Percentiles rank a stretch among this genome's conserved stretches.
These are phyloP conservation scores for Coemansia sp. DNA, from an alignment of 192 early-diverging fungal species.

Conservation along the genomic window DNA sequence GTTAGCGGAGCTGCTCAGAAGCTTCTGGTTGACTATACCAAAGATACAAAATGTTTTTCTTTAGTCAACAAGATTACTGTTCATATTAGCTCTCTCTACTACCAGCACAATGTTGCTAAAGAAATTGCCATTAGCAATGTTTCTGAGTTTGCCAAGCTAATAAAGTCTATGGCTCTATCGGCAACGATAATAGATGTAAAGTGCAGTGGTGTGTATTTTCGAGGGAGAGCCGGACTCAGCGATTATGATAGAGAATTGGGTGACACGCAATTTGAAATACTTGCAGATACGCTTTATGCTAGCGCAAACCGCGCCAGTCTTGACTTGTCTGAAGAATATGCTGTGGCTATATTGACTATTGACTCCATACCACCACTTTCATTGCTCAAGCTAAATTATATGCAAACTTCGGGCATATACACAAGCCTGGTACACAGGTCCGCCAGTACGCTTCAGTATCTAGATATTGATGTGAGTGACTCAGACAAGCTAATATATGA, in stretches of 20 bases:
- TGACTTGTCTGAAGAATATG: too few relatives aligned
- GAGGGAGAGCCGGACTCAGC: too few relatives aligned
- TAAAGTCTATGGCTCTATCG: background rate
- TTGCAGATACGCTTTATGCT: background rate
- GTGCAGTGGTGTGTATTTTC: background rate
- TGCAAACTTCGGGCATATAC: too few relatives aligned
- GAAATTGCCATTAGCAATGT: background rate
- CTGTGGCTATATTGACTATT: too few relatives aligned
- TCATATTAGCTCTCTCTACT: background rate
- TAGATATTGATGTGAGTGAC: too few relatives aligned
- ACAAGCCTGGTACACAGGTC: too few relatives aligned
- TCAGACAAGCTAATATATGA: too few relatives aligned
- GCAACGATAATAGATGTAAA: background rate
- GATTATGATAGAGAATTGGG: background rate
- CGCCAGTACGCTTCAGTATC: too few relatives aligned
- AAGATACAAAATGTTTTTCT: background rate
- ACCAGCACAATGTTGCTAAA: background rate
- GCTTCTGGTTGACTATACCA: background rate
- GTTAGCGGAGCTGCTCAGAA: background rate
- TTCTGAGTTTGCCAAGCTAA: background rate
- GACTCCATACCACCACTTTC: too few relatives aligned
- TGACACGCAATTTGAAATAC: background rate
- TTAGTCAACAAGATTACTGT: background rate
- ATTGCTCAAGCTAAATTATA: too few relatives aligned
- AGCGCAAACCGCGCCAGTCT: too few relatives aligned